A percentile compares a stretch with the other conserved stretches of the same genome.
These are phyloP conservation scores for Erigeron philadelphicus DNA, from an alignment of 140 eudicot genomes.

Conservation along the genomic window DNA sequence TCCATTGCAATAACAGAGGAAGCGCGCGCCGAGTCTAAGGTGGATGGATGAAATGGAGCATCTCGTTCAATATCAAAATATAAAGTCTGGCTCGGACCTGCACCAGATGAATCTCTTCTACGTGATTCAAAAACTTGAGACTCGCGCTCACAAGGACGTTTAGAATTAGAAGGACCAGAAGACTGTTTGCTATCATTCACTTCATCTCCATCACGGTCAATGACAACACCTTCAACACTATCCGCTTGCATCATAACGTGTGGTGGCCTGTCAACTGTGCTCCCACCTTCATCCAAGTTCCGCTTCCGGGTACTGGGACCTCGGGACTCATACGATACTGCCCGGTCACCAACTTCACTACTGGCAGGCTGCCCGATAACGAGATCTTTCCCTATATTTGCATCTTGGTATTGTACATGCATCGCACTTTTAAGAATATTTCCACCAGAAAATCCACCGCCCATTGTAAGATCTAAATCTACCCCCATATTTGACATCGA, in stretches of 20 bases:
- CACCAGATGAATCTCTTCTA: conserved; percentile 52
- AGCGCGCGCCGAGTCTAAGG: conserved; percentile 60
- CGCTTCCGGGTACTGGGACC: conserved; percentile 83
- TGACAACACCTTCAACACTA: conserved; percentile 77
- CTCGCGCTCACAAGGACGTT: conserved; percentile 67
- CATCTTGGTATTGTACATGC: conserved; percentile 52
- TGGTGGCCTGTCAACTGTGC: conserved; percentile 65
- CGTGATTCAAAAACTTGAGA: conserved; percentile 36
- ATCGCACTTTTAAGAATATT: conserved; percentile 30
- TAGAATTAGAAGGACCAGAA: conserved; percentile 79
- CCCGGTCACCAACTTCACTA: conserved; percentile 93
- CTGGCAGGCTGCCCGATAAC: conserved; percentile 71
- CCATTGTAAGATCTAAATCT: conserved; percentile 71
- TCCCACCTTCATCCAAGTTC: conserved; percentile 75
- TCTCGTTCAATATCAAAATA: conserved; percentile 49
- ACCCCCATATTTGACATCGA: conserved; percentile 54
- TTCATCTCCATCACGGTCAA: conserved; percentile 91
- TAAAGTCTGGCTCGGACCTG: conserved; percentile 69
- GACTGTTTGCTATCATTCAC: conserved; percentile 64
- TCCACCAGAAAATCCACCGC: conserved; percentile 52
- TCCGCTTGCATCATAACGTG: conserved; percentile 51
- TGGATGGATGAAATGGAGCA: conserved; percentile 34
- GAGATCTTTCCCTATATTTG: conserved; percentile 50
- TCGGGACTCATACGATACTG: conserved; percentile 82
- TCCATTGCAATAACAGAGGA: conserved; percentile 94